Evolutionary conservation across 192 early-diverging fungal species (phyloP).

Genomic region (Backusella tuberculispora): DNA sequence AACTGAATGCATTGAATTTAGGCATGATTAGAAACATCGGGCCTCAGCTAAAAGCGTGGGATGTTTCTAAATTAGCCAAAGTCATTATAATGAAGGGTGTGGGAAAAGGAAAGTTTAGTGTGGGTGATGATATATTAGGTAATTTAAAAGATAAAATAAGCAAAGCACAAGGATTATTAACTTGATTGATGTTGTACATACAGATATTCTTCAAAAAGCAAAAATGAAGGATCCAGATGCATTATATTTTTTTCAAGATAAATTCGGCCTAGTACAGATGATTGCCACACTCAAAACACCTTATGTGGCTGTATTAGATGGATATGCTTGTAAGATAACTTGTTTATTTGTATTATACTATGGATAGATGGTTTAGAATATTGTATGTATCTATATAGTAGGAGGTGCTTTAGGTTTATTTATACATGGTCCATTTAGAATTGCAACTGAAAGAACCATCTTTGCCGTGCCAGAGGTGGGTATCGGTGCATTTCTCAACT

Average conservation of each 20-base stretch:
- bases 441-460: conserved; percentile 93
- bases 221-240: conserved; percentile 51
- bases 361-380: not conserved
- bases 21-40: conserved; percentile 86
- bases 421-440: conserved; percentile 91
- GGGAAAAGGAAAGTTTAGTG: conserved; percentile 83
- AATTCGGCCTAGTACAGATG: conserved; percentile 90
- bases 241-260: conserved; percentile 85
- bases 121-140: conserved; percentile 81
- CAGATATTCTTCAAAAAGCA: conserved; percentile 51
- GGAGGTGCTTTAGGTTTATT: conserved; percentile 95
- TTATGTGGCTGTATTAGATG: conserved; percentile 86
- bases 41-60: conserved; percentile 86
- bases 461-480: conserved; percentile 94
- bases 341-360: not conserved
- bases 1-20: conserved; percentile 88
- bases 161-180: not conserved
- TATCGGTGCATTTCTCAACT: conserved; percentile 95
- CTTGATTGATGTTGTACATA: not conserved
- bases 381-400: conserved; percentile 56
- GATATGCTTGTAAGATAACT: conserved; percentile 63
- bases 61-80: conserved; percentile 85
- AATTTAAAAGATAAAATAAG: conserved; percentile 2
- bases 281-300: conserved; percentile 89
- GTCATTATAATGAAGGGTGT: conserved; percentile 84